Evolutionary conservation across 106 monocot genomes (phyloP), one percentile per base, ranked within the genome.

Genomic region (Platanthera guangdongensis): DNA sequence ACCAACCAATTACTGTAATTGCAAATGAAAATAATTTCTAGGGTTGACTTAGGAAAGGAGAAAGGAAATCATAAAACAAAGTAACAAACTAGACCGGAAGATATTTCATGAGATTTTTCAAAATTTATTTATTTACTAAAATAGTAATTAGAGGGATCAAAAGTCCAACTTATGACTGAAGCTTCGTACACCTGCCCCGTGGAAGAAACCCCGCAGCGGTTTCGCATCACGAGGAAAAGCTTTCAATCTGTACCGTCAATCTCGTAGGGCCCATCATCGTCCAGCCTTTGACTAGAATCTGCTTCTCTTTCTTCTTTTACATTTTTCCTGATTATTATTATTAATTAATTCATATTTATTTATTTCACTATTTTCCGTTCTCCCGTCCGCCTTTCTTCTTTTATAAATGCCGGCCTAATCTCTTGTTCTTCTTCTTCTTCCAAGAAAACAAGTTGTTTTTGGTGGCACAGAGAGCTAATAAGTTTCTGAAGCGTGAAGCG

Each of bases 151-250:
- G 32, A 32, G n/a, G 32, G 32, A 32, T 32, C 32, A 32, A 32
- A 32, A 32, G 32, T 32, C 32, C 65, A 28, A 9, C 65, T 65
- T 65, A 65, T 65, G 30, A 65, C 65, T 65, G 65, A 65, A 65
- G 65, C 30, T 28, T 65, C 65, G 65, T 30, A 65, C 25, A 65
- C 28, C 59, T 18, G 8, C 59, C 18, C 19, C 28, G 12, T 25
- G 30, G 30, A 65, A 28, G 65, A 11, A 65, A 28, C 25, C 30
- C 65, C 28, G 3, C 30, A 25, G 30, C 22, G 30, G 65, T 11
- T 28, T 65, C 30, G 65, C 65, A 65, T 65, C 65, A 65, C 65
- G 65, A 65, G 65, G 65, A 65, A 65, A 65, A 65, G 30, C 25
- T 28, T 9, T 9, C 65, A 65, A 65, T 65, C 65, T 28, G 28